Evolutionary conservation across 2,329 filamentous ascomycete species (phyloP).

Genomic region (Calonectria crousiana): DNA sequence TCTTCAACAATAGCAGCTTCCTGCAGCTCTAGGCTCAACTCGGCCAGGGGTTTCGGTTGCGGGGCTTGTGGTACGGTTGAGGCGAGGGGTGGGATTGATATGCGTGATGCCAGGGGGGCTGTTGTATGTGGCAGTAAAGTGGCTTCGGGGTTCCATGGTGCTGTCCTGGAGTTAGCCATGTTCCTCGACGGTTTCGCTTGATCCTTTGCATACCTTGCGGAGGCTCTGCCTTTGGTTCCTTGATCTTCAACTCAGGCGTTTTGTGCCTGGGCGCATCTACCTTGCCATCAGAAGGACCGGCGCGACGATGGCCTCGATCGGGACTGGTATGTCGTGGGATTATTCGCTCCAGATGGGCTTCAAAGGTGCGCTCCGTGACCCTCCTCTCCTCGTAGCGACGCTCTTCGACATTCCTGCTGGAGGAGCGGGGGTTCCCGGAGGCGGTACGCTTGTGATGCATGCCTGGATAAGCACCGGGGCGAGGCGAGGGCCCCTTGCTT

Average conservation of each 20-base stretch:
- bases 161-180: slow-evolving; percentile 47
- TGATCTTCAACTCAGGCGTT: slow-evolving; percentile 58
- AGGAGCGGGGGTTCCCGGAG: slow-evolving; percentile 67
- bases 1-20: slow-evolving; percentile 92
- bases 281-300: slow-evolving; percentile 52
- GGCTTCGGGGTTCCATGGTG: slow-evolving; percentile 83
- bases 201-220: slow-evolving; percentile 58
- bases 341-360: slow-evolving; percentile 73
- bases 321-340: slow-evolving; percentile 67
- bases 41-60: slow-evolving; percentile 74
- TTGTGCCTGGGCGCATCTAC: slow-evolving; percentile 56
- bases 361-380: slow-evolving; percentile 65
- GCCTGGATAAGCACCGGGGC: slow-evolving; percentile 50
- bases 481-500: slow-evolving; percentile 52
- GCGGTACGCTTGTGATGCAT: slow-evolving; percentile 65
- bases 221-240: slow-evolving; percentile 60
- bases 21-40: slow-evolving; percentile 83
- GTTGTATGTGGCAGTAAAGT: slow-evolving; percentile 76
- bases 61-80: slow-evolving; percentile 81
- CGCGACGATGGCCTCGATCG: slow-evolving; percentile 62
- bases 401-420: slow-evolving; percentile 58
- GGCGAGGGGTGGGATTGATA: slow-evolving; percentile 78
- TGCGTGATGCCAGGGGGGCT: slow-evolving; percentile 77
- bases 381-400: slow-evolving; percentile 64
- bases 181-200: background rate